Evolutionary conservation across 225 moss, liverwort and hornwort genomes (phyloP), one percentile per base, ranked within the genome.

Genomic region (Antitrichia curtipendula): DNA sequence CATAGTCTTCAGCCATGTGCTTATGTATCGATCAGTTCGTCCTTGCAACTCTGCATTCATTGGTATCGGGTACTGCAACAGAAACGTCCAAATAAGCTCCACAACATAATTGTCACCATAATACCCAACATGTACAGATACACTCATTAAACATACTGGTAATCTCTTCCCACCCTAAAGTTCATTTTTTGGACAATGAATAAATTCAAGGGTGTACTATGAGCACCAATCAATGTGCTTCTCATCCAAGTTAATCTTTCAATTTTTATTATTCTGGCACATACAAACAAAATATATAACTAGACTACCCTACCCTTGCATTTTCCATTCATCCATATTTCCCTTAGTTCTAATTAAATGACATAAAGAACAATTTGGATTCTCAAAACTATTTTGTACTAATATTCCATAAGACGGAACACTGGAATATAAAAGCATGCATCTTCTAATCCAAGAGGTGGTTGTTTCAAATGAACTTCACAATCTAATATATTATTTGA

Each of bases 1-100:
- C 91, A 92, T 94, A 62, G 96, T 84, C 89, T 95, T 96, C 11
- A 98, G 92, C 98, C 98, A 96, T 58, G 91, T 91, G 72, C 94
- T 90, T 69, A 96, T 96, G 23, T 83, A 93, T 58, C 89, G 89
- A 87, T 98, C 96, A n/a, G 98, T 98, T 87, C 87, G 88, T 65
- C 96, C 98, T 60, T 93, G 91, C 58, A 41, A 88, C 40, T 94
- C 93, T 84, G 81, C 84, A 59, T 0, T 40, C 94, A 95, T 93
- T 40, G 98, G 98, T 70, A 93, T 34, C 75, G 98, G 98, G 76
- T 98, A 98, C 98, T 98, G 91, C 88, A 90, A 47, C 61, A 70
- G 24, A 72, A 86, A 77, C 52, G 89, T 82, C 75, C 85, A 87
- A 38, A 66, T 89, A 68, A 89, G 78, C 75, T 86, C 78, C 69